These are phyloP conservation scores for Zopfia rhizophila DNA, from an alignment of 2,329 filamentous ascomycete genomes.

Conservation along the genomic window DNA sequence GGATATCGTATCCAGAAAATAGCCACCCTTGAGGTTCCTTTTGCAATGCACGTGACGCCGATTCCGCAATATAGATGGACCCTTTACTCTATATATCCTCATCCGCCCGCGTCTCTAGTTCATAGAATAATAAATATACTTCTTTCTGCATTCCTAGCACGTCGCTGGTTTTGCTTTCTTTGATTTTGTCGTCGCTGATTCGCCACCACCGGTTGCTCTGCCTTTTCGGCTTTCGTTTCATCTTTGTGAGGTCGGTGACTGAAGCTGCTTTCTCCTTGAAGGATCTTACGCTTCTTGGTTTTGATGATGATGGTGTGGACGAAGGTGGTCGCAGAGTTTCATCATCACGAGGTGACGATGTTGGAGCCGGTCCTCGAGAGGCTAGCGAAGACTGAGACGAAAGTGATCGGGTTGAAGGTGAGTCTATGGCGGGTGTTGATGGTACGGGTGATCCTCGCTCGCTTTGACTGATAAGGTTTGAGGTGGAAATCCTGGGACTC, in stretches of 20 bases:
- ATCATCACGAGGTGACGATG: constrained; percentile 43
- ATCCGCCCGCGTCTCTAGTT: constrained; percentile 67
- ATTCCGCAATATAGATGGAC: too few relatives aligned
- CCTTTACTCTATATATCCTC: constrained; percentile 13
- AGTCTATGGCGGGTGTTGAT: constrained; percentile 37
- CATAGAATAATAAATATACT: constrained; percentile 96
- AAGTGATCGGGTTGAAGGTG: constrained; percentile 43
- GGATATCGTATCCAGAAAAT: too few relatives aligned
- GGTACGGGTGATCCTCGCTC: constrained; percentile 39
- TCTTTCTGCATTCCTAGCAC: constrained; percentile 94
- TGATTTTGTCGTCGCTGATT: constrained; percentile 96
- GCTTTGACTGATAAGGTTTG: constrained; percentile 36
- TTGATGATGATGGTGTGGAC: constrained; percentile 30
- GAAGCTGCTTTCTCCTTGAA: constrained; percentile 47
- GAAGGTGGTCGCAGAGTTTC: constrained; percentile 29
- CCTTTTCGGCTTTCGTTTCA: constrained; percentile 68
- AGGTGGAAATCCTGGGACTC: constrained; percentile 57
- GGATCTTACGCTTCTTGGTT: constrained; percentile 38
- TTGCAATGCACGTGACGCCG: too few relatives aligned
- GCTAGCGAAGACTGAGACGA: constrained; percentile 47
- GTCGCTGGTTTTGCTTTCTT: constrained; percentile 91
- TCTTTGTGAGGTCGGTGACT: constrained; percentile 56
- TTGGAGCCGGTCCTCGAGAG: constrained; percentile 38
- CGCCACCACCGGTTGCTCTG: constrained; percentile 89
- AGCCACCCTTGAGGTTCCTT: too few relatives aligned